Conservation (phyloP, 2,329 filamentous ascomycete species). For the Fusarium albosuccineum region DNA sequence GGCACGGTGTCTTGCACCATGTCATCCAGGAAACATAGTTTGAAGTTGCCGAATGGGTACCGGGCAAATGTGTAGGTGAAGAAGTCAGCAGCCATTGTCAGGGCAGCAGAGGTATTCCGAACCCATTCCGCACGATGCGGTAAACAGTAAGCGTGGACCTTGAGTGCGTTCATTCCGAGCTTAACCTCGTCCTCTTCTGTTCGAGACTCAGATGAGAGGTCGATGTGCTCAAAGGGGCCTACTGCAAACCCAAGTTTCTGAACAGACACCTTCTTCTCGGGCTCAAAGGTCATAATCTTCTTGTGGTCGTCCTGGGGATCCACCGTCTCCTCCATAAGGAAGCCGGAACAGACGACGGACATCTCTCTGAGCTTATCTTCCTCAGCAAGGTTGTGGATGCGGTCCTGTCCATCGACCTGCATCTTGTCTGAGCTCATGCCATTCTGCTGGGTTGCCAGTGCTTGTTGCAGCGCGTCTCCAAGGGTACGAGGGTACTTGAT, state of each 20-base stretch:
- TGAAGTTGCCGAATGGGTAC: constrained; percentile 93
- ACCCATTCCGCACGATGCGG: constrained; percentile 86
- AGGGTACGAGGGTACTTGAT: constrained; percentile 89
- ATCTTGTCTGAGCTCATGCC: constrained; percentile 53
- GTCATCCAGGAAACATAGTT: constrained; percentile 94
- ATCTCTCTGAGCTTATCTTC: constrained; percentile 92
- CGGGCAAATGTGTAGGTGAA: constrained; percentile 89
- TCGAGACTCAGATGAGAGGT: constrained; percentile 85
- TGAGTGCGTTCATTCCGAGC: constrained; percentile 87
- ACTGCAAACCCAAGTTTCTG: constrained; percentile 94
- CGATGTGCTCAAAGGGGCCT: constrained; percentile 94
- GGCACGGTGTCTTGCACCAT: constrained; percentile 80
- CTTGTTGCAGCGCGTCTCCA: constrained; percentile 77
- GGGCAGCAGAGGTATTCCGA: constrained; percentile 85
- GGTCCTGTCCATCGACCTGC: constrained; percentile 58
- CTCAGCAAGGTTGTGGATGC: constrained; percentile 66
- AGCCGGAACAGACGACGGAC: constrained; percentile 90
- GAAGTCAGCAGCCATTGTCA: constrained; percentile 90
- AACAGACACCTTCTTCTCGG: constrained; percentile 80
- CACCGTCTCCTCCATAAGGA: constrained; percentile 83
- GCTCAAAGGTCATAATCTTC: constrained; percentile 89
- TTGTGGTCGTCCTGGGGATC: constrained; percentile 83
- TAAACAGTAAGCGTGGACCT: constrained; percentile 91
- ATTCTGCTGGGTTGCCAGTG: constrained; percentile 57
- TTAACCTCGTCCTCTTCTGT: constrained; percentile 93